phyloP scores from a whole-genome alignment of 139 green algal genomes.

The Marvania coccoides region DNA sequence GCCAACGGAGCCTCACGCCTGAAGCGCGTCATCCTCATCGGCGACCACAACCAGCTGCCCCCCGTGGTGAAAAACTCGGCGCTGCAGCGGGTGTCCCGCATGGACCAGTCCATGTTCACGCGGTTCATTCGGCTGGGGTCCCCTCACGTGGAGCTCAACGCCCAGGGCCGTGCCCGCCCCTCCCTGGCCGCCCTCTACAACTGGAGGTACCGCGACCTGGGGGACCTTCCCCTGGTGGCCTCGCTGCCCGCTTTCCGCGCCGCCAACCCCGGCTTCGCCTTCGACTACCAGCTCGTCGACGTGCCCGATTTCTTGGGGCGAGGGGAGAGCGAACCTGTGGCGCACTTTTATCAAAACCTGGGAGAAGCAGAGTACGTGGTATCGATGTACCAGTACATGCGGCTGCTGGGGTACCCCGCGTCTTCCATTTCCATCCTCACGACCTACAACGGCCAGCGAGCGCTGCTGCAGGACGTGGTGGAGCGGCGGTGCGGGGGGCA shows the following conservation, averaged over 20 bases:
- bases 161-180: constrained; percentile 82
- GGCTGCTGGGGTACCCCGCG: constrained; percentile 89
- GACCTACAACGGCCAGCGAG: constrained; percentile 97
- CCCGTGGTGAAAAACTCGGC: constrained; percentile 97
- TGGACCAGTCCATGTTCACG: constrained; percentile 94
- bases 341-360: constrained; percentile 97
- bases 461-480: constrained; percentile 89
- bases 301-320: constrained; percentile 73
- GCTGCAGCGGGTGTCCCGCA: constrained; percentile 85
- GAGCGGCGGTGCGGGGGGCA: constrained; percentile 76
- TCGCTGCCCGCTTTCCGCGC: constrained; percentile 32
- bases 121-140: constrained; percentile 92
- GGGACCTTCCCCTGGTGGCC: constrained; percentile 74
- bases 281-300: constrained; percentile 91
- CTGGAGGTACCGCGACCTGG: constrained; percentile 88
- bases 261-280: constrained; percentile 86
- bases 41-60: constrained; percentile 98
- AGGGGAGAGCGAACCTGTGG: constrained; percentile 75
- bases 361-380: constrained; percentile 90
- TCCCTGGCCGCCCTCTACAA: constrained; percentile 89
- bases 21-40: constrained; percentile 86
- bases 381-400: constrained; percentile 88
- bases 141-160: constrained; percentile 91
- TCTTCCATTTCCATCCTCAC: constrained; percentile 91
- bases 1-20: constrained; percentile 52